Evolutionary conservation across 2,329 filamentous ascomycete genomes (phyloP).

Genomic region (Monosporascus sp.): DNA sequence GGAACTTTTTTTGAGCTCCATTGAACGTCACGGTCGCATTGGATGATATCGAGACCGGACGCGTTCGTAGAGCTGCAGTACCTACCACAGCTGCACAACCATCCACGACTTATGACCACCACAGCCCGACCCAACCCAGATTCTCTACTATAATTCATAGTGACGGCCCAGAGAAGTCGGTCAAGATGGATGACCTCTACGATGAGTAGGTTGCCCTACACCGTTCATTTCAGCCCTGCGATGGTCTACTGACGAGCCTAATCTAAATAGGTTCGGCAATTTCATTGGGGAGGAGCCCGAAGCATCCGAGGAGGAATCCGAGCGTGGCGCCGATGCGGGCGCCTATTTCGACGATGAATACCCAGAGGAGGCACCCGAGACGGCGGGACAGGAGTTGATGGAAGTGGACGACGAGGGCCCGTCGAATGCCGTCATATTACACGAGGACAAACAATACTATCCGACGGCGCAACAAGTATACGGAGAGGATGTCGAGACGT

Average conservation of each 20-base stretch:
- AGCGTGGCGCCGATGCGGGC: slow-evolving; percentile 65
- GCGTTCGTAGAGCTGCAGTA: no score
- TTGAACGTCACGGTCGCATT: no score
- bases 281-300: slow-evolving; percentile 89
- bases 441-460: slow-evolving; percentile 99
- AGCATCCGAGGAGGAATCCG: slow-evolving; percentile 81
- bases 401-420: slow-evolving; percentile 85
- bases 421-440: slow-evolving; percentile 93
- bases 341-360: slow-evolving; percentile 82
- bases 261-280: slow-evolving; percentile 74
- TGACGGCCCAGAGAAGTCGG: slow-evolving; percentile 12
- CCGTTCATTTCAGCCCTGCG: not conserved
- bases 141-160: slow-evolving; percentile 5
- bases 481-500: slow-evolving; percentile 85
- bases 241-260: slow-evolving; percentile 10
- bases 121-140: slow-evolving; percentile 6
- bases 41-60: no score
- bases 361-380: slow-evolving; percentile 56
- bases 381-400: slow-evolving; percentile 80
- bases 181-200: slow-evolving; percentile 86
- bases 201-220: slow-evolving; percentile 63
- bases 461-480: slow-evolving; percentile 97
- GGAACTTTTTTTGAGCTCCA: no score
- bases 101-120: no score
- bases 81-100: no score